Percentiles rank a stretch among this genome's conserved stretches.
Evolutionary conservation across 2,329 filamentous ascomycete species (phyloP).

Genomic region (Talaromyces sp.): DNA sequence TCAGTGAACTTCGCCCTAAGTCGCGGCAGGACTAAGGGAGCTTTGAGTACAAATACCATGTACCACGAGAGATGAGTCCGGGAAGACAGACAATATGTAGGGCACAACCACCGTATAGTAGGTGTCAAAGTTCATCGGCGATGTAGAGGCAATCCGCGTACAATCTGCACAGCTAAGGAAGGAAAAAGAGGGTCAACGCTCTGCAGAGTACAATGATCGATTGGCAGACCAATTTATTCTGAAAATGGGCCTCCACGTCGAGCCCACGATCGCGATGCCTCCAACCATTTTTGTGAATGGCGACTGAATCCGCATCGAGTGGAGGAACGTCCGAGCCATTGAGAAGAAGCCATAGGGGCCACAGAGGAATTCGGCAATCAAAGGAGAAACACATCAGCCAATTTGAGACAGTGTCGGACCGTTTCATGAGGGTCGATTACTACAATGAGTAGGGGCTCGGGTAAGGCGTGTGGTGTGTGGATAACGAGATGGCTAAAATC

Average conservation of each 20-base stretch:
- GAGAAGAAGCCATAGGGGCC: neutral
- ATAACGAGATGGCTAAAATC: too few species aligned
- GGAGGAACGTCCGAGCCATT: neutral
- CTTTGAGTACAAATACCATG: neutral
- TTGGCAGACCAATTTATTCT: neutral
- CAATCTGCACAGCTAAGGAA: neutral
- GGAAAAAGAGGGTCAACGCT: neutral
- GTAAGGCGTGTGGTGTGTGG: neutral
- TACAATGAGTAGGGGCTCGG: neutral
- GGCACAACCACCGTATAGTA: neutral
- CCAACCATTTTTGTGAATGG: neutral
- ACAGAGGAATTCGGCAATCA: neutral
- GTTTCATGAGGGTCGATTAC: neutral
- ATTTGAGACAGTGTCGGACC: neutral
- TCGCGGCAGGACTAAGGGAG: neutral
- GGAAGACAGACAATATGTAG: neutral
- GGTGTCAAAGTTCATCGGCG: neutral
- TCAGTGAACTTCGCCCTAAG: neutral
- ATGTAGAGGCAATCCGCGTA: neutral
- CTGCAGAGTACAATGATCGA: neutral
- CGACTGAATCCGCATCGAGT: neutral
- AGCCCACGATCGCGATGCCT: slow-evolving; percentile 9
- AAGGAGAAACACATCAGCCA: neutral
- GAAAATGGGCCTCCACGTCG: neutral
- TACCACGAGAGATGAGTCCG: neutral